Base-by-base conservation (phyloP, 768 basidiomycete species). In the Lanmaoa pseudosensibilis region DNA sequence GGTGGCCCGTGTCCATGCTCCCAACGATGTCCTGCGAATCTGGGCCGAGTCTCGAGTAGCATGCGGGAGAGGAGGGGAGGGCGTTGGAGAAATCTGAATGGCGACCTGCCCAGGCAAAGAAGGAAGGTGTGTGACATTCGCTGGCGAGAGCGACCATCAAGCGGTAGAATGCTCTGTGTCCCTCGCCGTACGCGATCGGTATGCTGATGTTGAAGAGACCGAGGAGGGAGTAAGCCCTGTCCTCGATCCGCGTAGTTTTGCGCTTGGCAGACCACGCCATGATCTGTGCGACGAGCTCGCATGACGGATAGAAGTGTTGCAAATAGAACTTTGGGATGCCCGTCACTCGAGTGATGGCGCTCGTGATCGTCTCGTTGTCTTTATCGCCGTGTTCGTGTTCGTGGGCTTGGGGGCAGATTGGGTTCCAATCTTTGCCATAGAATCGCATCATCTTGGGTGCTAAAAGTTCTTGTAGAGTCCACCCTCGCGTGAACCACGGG, bases 401-500 rank as follows among this genome's bases (percentile, higher is more conserved):
- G 5, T n/a, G 30, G 47, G 10, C 13, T 34, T 40, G 16, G 7
- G 51, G 16, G 19, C 25, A 62, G 50, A 63, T 53, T 18, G 49
- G 41, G 16, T 33, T 48, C 63, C 63, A 62, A 11, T 55, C 30
- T 38, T 34, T 51, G 13, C 63, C 63, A 15, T 57, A 63, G 4
- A 63, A 65, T n/a, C 39, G 55, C 1, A 57, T 21, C 33, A 23
- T 25, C 4, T 34, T 15, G 12, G 54, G 58, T 3, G 62, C 62
- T 25, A 63, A 40, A 5, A 65, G 54, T 36, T 61, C 62, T 46
- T 61, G 62, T 2, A 65, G 32, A 0, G 58, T 61, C 60, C 59
- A 61, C 6, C 59, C 52, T 13, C 59, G 25, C 9, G 49, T 55
- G 37, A 63, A 65, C 63, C 63, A 65, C 7, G 53, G 51, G 0